Percentiles rank a stretch among this genome's conserved stretches.
Conservation (phyloP, 148 eudicot genomes). For the Rhododendron griersonianum region DNA sequence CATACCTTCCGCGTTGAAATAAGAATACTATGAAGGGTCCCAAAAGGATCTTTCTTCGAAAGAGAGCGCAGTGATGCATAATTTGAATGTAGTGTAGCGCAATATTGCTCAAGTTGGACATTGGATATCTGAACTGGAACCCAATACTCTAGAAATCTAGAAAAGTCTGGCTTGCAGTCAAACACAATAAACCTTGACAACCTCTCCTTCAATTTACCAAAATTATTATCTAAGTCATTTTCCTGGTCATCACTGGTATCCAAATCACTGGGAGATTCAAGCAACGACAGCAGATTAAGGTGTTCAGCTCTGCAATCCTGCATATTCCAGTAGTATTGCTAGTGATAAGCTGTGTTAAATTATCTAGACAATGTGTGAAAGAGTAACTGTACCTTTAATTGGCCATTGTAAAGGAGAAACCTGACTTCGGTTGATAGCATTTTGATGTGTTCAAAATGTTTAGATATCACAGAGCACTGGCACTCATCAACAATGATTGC, state of each 20-base stretch:
- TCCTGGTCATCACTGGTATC: conserved; percentile 16
- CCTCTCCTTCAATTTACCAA: conserved; percentile 42
- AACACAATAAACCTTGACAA: conserved; percentile 36
- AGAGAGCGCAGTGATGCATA: conserved; percentile 37
- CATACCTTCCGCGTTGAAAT: conserved; percentile 49
- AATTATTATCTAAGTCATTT: conserved; percentile 27
- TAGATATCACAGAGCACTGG: conserved; percentile 32
- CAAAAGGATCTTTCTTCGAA: conserved; percentile 35
- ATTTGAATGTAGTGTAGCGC: conserved; percentile 48
- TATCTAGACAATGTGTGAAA: conserved; percentile 13
- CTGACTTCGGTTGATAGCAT: conserved; percentile 36
- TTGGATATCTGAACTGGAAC: conserved; percentile 65
- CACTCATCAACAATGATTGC: conserved; percentile 59
- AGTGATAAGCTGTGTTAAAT: background rate
- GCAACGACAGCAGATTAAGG: conserved; percentile 44
- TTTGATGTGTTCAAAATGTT: conserved; percentile 38
- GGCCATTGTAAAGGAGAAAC: conserved; percentile 51
- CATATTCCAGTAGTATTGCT: conserved; percentile 15
- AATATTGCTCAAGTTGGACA: conserved; percentile 89
- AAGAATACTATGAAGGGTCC: conserved; percentile 48
- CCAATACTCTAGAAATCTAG: conserved; percentile 67
- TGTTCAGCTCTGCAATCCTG: conserved; percentile 58
- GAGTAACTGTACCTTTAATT: conserved; percentile 23
- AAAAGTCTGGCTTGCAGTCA: conserved; percentile 30
- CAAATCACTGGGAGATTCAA: conserved; percentile 36